Conservation (phyloP, 2,329 filamentous ascomycete species). For the Annulohypoxylon truncatum region DNA sequence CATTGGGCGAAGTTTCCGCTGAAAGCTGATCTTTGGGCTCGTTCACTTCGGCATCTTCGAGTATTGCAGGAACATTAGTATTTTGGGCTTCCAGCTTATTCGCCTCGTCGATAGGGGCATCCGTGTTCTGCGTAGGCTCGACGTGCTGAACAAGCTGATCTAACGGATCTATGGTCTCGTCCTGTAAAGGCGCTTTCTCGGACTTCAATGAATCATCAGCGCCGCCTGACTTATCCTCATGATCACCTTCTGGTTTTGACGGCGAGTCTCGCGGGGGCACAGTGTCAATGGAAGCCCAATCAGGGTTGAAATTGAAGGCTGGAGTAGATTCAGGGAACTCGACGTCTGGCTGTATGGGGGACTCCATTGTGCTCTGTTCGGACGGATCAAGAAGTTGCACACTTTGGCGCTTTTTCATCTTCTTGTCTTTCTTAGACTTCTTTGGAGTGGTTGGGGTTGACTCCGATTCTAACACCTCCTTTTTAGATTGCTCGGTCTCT, state of each 20-base stretch:
- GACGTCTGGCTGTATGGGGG: slow-evolving; percentile 16
- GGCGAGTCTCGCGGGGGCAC: slow-evolving; percentile 16
- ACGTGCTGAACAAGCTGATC: slow-evolving; percentile 8
- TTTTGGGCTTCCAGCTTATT: background rate
- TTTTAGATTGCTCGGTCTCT: slow-evolving; percentile 26
- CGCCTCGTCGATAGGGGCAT: background rate
- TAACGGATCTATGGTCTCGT: slow-evolving; percentile 15
- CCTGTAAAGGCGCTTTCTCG: slow-evolving; percentile 4
- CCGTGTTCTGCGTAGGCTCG: slow-evolving; percentile 6
- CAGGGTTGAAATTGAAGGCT: slow-evolving; percentile 26
- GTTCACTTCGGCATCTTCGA: slow-evolving; percentile 27
- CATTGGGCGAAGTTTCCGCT: background rate
- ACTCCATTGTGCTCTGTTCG: slow-evolving; percentile 33
- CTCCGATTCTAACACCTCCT: slow-evolving; percentile 27
- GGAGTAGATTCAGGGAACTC: slow-evolving; percentile 20
- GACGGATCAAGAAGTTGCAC: slow-evolving; percentile 41
- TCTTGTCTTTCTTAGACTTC: slow-evolving; percentile 44
- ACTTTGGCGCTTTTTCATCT: slow-evolving; percentile 44
- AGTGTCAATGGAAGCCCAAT: slow-evolving; percentile 18
- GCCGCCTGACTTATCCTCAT: background rate
- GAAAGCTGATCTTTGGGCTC: slow-evolving; percentile 1
- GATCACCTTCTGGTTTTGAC: slow-evolving; percentile 5
- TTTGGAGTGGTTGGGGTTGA: slow-evolving; percentile 25
- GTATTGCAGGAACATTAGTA: background rate
- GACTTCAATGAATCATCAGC: slow-evolving; percentile 5